Base-by-base conservation (phyloP, 192 early-diverging fungal genomes). In the Coemansia sp. region DNA sequence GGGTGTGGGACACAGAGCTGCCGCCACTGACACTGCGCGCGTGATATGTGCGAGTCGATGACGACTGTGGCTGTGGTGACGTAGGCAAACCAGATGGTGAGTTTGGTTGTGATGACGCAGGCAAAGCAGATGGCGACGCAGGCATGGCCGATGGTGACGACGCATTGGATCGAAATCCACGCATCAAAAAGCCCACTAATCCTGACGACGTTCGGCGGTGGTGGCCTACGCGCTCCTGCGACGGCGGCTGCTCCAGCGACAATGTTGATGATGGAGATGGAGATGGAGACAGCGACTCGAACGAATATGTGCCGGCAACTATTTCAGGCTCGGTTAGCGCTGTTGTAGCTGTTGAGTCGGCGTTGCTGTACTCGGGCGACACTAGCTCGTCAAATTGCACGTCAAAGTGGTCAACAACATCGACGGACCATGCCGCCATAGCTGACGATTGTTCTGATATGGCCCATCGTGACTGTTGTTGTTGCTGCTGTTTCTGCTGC, bases 361-460 rank as follows among this genome's bases (percentile, higher is more conserved):
- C 29, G 19, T 15, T 25, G n/a, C 39, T 3, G 65, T 55, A 56
- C 29, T 62, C 29, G 7, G 72, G 45, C 15, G 66, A 63, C n/a
- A 79, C 71, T 1, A 76, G 73, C 41, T 73, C 76, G 39, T 79
- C 76, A 55, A 79, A 79, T 27, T 56, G 61, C 62, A 79, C 72
- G 49, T 70, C 67, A 58, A 79, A 79, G 11, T 57, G 67, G 55
- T 79, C 77, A 8, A 79, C 77, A 6, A 79, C 57, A 2, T 79
- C 77, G 54, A 79, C 39, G 1, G 58, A 59, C 77, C 77, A 79
- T 24, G 58, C 65, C 23, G 77, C 72, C 45, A 79, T 79, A 12
- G 77, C 77, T 22, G 77, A 79, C 38, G 77, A 70, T 50, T 71
- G 64, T 55, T 79, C 77, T 0, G 77, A 66, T 1, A 74, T 59